Percentiles rank a stretch among this genome's conserved stretches.
These are phyloP conservation scores for Backusella australiensis DNA, from an alignment of 192 early-diverging fungal genomes.

Conservation along the genomic window DNA sequence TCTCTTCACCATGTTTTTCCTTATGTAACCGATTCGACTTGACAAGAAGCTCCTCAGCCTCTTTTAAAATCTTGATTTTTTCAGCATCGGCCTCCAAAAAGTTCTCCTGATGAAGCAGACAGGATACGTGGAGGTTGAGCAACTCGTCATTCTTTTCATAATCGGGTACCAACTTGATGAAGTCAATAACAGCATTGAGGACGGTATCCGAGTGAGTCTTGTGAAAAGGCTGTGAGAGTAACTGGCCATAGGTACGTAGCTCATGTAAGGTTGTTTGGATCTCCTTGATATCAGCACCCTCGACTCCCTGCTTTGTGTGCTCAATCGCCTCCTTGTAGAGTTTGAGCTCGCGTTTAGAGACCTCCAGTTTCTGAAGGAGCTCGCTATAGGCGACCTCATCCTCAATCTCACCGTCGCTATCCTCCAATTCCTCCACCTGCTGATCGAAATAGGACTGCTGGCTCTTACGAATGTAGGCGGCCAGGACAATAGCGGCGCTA, in stretches of 20 bases:
- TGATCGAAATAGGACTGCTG: conserved; percentile 12
- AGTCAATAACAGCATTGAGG: background rate
- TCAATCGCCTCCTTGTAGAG: conserved; percentile 18
- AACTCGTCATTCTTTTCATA: conserved; percentile 14
- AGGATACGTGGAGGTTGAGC: conserved; percentile 18
- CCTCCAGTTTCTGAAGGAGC: conserved; percentile 14
- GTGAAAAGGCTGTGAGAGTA: conserved; percentile 19
- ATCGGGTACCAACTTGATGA: background rate
- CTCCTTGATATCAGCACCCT: background rate
- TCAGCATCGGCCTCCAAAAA: conserved; percentile 2
- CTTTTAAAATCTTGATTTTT: background rate
- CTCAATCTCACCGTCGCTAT: conserved; percentile 4
- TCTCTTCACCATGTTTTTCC: background rate
- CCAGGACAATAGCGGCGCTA: conserved; percentile 14
- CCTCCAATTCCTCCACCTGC: conserved; percentile 8
- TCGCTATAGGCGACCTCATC: conserved; percentile 22
- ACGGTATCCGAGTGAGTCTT: background rate
- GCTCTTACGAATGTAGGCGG: conserved; percentile 7
- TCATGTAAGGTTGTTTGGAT: background rate
- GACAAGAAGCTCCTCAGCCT: background rate
- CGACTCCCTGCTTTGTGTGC: background rate
- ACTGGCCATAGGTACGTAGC: conserved; percentile 19
- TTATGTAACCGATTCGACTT: conserved; percentile 2
- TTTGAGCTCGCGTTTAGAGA: conserved; percentile 20
- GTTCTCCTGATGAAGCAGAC: conserved; percentile 22